Conservation (phyloP, 257 asterid genomes). For the Capsicum baccatum region DNA sequence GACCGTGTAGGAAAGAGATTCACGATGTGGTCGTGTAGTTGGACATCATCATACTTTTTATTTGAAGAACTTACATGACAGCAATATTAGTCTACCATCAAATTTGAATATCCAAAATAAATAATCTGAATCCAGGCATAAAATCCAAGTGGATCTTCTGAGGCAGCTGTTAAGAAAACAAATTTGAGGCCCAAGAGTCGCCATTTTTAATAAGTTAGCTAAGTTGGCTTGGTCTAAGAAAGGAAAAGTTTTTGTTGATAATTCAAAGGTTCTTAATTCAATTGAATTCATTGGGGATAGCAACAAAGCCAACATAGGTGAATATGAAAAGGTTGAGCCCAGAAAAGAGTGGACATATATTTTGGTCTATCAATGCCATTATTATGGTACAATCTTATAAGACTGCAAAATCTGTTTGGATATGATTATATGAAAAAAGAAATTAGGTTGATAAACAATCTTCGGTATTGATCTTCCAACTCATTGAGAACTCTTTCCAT, state of each 20-base stretch:
- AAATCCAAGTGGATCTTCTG: background rate
- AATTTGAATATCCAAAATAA: background rate
- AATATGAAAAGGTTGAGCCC: background rate
- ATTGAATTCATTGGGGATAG: background rate
- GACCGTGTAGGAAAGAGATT: background rate
- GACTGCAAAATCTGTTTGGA: background rate
- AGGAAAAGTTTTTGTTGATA: background rate
- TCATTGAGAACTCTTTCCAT: background rate
- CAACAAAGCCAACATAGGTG: background rate
- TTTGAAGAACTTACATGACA: constrained; percentile 15
- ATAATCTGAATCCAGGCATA: background rate
- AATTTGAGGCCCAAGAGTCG: background rate
- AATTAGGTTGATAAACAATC: background rate
- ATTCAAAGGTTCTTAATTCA: background rate
- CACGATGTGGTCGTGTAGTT: background rate
- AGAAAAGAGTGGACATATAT: background rate
- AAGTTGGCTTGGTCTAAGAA: background rate
- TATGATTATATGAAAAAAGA: background rate
- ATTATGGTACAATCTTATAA: background rate
- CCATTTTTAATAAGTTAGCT: background rate
- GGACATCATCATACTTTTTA: background rate
- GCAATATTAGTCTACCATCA: background rate
- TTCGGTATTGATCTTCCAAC: background rate
- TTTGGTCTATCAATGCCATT: background rate
- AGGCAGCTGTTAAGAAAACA: background rate